phyloP scores from a whole-genome alignment of 768 basidiomycete species.

The Suillus alpinus region DNA sequence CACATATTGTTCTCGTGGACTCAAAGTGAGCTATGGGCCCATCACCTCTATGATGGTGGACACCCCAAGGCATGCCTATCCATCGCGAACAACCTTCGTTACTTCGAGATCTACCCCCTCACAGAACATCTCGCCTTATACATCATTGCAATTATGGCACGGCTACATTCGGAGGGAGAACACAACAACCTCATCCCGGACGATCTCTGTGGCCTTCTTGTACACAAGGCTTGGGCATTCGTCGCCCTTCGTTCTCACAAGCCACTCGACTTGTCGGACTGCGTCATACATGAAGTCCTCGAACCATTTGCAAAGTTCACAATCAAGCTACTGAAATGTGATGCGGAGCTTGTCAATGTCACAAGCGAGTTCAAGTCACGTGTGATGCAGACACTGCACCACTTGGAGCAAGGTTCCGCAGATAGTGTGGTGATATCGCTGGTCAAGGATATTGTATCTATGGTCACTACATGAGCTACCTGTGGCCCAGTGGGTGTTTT shows the following conservation, averaged over 20 bases:
- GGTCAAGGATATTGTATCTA: background rate
- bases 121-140: constrained; percentile 10
- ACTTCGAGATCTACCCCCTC: constrained; percentile 4
- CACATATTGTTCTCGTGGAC: constrained; percentile 8
- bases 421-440: background rate
- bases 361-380: constrained; percentile 4
- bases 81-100: constrained; percentile 4
- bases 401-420: background rate
- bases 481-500: background rate
- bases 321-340: background rate
- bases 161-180: background rate
- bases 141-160: constrained; percentile 2
- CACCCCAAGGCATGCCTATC: constrained; percentile 4
- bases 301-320: constrained; percentile 3
- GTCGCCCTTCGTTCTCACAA: constrained; percentile 2
- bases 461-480: background rate
- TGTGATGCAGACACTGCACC: background rate
- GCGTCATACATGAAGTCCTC: constrained; percentile 1
- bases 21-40: constrained; percentile 3
- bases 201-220: constrained; percentile 5
- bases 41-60: constrained; percentile 3
- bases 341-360: background rate
- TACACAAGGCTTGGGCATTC: constrained; percentile 8
- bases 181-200: background rate
- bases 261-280: background rate